These are phyloP conservation scores for Chytriomyces hyalinus DNA, from an alignment of 192 early-diverging fungal species.

Conservation along the genomic window DNA sequence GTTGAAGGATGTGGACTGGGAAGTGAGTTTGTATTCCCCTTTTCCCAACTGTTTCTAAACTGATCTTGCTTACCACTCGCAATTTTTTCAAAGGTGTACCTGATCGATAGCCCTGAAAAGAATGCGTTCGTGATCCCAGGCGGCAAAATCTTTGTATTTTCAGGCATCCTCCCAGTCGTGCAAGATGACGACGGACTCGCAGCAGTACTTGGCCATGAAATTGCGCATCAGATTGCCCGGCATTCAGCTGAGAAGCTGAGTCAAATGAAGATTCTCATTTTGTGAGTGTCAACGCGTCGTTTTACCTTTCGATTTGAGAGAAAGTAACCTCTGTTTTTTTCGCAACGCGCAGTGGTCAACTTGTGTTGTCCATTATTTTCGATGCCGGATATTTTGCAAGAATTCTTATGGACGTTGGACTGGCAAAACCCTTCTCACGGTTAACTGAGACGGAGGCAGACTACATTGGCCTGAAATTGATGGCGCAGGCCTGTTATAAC, in stretches of 20 bases:
- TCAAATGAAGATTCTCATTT: no score
- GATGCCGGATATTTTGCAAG: constrained; percentile 71
- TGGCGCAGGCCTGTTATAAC: constrained; percentile 93
- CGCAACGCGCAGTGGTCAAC: constrained; percentile 46
- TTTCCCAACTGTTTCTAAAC: neutral
- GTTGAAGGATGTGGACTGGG: constrained; percentile 81
- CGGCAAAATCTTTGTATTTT: constrained; percentile 90
- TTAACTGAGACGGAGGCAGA: constrained; percentile 94
- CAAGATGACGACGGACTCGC: constrained; percentile 87
- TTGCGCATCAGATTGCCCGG: constrained; percentile 89
- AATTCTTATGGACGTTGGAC: constrained; percentile 69
- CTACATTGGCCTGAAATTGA: constrained; percentile 80
- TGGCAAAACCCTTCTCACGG: constrained; percentile 86
- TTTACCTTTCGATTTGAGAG: no score
- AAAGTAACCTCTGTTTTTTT: no score
- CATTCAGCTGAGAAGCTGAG: constrained; percentile 75
- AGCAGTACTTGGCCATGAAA: constrained; percentile 92
- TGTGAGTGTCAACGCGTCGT: no score
- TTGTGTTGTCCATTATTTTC: constrained; percentile 68
- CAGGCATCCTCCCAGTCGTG: constrained; percentile 83
- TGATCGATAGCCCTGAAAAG: constrained; percentile 77
- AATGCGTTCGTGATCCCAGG: constrained; percentile 97
- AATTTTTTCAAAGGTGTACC: constrained; percentile 62
- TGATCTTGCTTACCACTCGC: neutral
- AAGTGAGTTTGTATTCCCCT: constrained; percentile 38